These are phyloP conservation scores for Phaseolus coccineus DNA, from an alignment of 331 rosid species.

Conservation along the genomic window DNA sequence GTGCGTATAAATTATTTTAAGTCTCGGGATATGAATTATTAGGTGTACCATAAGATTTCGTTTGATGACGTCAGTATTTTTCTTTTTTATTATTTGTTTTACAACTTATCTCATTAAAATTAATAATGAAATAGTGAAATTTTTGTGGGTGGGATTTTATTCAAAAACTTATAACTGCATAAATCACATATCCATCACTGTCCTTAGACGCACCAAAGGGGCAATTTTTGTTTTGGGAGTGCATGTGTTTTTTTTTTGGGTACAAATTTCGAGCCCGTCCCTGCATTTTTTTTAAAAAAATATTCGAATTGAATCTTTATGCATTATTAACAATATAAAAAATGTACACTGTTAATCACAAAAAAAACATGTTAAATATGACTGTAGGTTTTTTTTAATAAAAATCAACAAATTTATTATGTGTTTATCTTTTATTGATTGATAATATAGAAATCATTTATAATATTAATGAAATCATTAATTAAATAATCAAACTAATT, in stretches of 20 bases:
- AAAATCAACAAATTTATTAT: too few species aligned
- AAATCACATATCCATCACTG: not conserved
- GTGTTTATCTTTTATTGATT: not conserved
- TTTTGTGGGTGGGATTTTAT: not conserved
- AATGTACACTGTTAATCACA: not conserved
- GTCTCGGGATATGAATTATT: too few species aligned
- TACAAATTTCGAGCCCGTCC: not conserved
- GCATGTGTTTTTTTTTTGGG: too few species aligned
- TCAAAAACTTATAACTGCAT: not conserved
- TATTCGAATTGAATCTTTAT: not conserved
- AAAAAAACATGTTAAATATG: not conserved
- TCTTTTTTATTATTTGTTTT: not conserved
- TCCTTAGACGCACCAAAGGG: constrained; percentile 4
- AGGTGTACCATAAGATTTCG: too few species aligned
- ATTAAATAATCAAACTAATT: too few species aligned
- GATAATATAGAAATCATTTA: too few species aligned
- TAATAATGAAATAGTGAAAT: not conserved
- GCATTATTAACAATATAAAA: not conserved
- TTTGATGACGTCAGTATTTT: too few species aligned
- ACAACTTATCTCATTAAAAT: not conserved
- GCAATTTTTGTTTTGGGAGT: not conserved
- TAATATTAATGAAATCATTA: too few species aligned
- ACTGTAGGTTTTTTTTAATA: not conserved
- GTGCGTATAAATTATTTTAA: too few species aligned
- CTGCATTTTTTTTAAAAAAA: not conserved